Conservation (phyloP, 805 yeast genomes). For the Ogataea paradorogensis region DNA sequence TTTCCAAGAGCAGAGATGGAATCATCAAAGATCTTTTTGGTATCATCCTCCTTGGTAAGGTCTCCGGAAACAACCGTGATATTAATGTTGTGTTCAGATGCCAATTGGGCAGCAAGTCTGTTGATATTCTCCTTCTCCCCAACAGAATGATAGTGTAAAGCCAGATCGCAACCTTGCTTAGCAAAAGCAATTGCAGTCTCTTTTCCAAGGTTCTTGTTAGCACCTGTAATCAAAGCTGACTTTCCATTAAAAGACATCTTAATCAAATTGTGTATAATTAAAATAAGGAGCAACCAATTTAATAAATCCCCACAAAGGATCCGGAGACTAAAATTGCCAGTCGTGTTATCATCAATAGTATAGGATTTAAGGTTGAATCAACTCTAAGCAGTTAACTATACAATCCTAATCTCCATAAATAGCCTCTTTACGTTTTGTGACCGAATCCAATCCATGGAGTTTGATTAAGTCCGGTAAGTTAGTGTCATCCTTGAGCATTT, state of each 20-base stretch:
- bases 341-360: too few relatives aligned
- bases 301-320: background rate
- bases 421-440: conserved; percentile 32
- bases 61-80: conserved; percentile 43
- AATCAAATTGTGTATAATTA: background rate
- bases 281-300: background rate
- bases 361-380: conserved; percentile 2
- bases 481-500: conserved; percentile 25
- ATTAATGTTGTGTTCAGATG: conserved; percentile 37
- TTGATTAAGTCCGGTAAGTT: conserved; percentile 23
- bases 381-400: background rate
- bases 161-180: conserved; percentile 48
- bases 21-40: conserved; percentile 42
- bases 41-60: conserved; percentile 41
- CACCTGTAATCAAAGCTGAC: conserved; percentile 57
- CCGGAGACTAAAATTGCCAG: background rate
- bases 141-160: conserved; percentile 53
- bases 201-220: conserved; percentile 59
- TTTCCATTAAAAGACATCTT: conserved; percentile 40
- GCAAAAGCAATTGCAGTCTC: conserved; percentile 54
- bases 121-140: conserved; percentile 37
- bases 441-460: conserved; percentile 32
- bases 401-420: conserved; percentile 20
- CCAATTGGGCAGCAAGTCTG: conserved; percentile 37
- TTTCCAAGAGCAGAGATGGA: conserved; percentile 46